phyloP scores from a whole-genome alignment of 225 moss, liverwort and hornwort species.

The Marchantia polymorpha region DNA sequence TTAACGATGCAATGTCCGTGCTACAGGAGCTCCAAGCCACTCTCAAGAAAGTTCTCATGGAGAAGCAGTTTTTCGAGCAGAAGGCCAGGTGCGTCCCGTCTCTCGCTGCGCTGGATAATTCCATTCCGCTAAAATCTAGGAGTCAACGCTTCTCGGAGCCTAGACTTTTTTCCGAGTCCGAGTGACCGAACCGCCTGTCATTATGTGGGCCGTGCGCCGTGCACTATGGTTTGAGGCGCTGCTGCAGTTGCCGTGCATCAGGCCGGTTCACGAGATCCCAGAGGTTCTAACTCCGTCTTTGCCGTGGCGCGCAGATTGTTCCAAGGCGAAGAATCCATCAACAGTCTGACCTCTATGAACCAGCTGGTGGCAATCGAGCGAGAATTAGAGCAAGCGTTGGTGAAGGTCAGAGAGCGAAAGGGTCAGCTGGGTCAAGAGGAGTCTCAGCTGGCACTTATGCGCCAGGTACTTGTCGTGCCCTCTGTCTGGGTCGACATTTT shows the following conservation, averaged over 20 bases:
- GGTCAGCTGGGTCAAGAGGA: constrained; percentile 6
- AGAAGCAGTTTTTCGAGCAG: constrained; percentile 27
- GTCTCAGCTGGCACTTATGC: neutral
- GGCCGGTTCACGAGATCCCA: neutral
- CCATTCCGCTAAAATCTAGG: too few species aligned
- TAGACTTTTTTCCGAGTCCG: too few species aligned
- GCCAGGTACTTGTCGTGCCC: neutral
- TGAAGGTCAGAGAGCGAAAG: constrained; percentile 25
- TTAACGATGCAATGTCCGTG: neutral
- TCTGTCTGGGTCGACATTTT: too few species aligned
- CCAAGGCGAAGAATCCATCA: constrained; percentile 21
- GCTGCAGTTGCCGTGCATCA: too few species aligned
- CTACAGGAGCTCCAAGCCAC: constrained; percentile 17
- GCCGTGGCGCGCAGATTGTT: constrained; percentile 16
- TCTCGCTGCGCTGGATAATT: too few species aligned
- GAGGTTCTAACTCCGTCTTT: neutral
- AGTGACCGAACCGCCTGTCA: too few species aligned
- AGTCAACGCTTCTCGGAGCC: too few species aligned
- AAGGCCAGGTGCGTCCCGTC: constrained; percentile 14
- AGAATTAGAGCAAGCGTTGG: constrained; percentile 23
- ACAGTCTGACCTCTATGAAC: neutral
- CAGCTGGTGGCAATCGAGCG: constrained; percentile 16
- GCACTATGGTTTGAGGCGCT: too few species aligned
- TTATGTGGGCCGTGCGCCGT: too few species aligned
- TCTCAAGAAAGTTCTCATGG: constrained; percentile 19